Base-by-base conservation (phyloP, 2,329 filamentous ascomycete species). In the Trichoderma pleuroti region DNA sequence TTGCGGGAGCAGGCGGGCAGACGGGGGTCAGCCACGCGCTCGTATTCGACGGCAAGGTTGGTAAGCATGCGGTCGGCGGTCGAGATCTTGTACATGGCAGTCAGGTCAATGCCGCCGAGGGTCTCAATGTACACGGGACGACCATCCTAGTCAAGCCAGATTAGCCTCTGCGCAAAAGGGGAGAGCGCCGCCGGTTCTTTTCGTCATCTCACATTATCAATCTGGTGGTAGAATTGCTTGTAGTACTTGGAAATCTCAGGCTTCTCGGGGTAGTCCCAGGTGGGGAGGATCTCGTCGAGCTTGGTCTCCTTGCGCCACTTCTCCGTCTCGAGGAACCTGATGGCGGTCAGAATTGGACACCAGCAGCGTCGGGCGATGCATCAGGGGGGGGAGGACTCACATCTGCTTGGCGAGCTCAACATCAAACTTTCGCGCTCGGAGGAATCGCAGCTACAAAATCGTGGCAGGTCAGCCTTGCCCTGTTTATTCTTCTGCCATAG, bases 221-320 rank as follows among this genome's bases (percentile, higher is more conserved):
- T 95, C 86, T 98, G 98, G 88, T 99, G 96, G 86, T 99, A 99
- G 86, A 96, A 99, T 84, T 99, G 96, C 61, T 93, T 93, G 84
- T 99, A 99, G 86, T 92, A 97, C 83, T 95, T 86, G 82, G 93
- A 93, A 71, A 99, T 88, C 79, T 95, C 81, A 69, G 88, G 78
- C 82, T 95, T 96, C 87, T 98, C 94, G 74, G 87, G 86, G 85
- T 97, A 98, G 72, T 96, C 90, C 86, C 97, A 97, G 76, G 84
- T 91, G 73, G 88, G 89, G 68, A 95, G 89, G 46, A 93, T 87
- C 74, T 94, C 87, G 82, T 98, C 93, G 36, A 97, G 92, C 73
- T 92, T 90, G 75, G 92, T 96, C 70, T 94, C 90, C 81, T 91
- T 90, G 81, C 96, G 90, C 96, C 96, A 99, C 80, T 92, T 90